phyloP scores from a whole-genome alignment of 192 early-diverging fungal genomes.

The Ramicandelaber brevisporus region DNA sequence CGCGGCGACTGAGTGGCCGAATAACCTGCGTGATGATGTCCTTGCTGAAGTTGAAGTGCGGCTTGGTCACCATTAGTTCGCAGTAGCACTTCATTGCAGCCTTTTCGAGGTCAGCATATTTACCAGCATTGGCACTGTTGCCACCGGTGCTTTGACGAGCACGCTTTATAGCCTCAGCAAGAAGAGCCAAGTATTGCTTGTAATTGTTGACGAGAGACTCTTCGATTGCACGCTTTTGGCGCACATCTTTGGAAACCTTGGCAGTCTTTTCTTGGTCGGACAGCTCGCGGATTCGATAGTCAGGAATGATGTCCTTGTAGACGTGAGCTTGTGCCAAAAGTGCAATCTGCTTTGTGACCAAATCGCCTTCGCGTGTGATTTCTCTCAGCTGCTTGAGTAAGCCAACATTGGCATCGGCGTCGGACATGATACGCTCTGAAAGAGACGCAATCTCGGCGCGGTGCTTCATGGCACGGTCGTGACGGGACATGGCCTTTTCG shows the following conservation, averaged over 20 bases:
- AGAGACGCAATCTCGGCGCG: slow-evolving; percentile 56
- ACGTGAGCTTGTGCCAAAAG: slow-evolving; percentile 75
- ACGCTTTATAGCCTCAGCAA: slow-evolving; percentile 24
- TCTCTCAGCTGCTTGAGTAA: slow-evolving; percentile 33
- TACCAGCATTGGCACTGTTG: slow-evolving; percentile 9
- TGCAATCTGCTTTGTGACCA: slow-evolving; percentile 40
- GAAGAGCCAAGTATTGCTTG: slow-evolving; percentile 53
- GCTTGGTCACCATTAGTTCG: slow-evolving; percentile 45
- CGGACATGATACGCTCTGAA: slow-evolving; percentile 49
- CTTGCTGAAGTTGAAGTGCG: slow-evolving; percentile 90
- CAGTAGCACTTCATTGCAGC: slow-evolving; percentile 63
- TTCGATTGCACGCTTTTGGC: slow-evolving; percentile 67
- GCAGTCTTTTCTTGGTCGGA: slow-evolving; percentile 51
- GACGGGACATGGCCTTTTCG: slow-evolving; percentile 28
- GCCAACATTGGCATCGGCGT: slow-evolving; percentile 48
- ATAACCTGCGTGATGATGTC: slow-evolving; percentile 72
- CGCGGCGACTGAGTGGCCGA: slow-evolving; percentile 33
- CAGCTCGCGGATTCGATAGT: slow-evolving; percentile 75
- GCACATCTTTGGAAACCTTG: slow-evolving; percentile 73
- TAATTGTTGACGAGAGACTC: slow-evolving; percentile 57
- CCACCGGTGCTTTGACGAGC: slow-evolving; percentile 11
- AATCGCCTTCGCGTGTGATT: slow-evolving; percentile 34
- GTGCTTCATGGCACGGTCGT: slow-evolving; percentile 47
- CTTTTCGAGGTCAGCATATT: slow-evolving; percentile 10
- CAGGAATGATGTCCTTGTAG: slow-evolving; percentile 86